Percentiles rank a stretch among this genome's conserved stretches.
Evolutionary conservation across 2,329 filamentous ascomycete genomes (phyloP).

Genomic region (Didymella keratinophila): DNA sequence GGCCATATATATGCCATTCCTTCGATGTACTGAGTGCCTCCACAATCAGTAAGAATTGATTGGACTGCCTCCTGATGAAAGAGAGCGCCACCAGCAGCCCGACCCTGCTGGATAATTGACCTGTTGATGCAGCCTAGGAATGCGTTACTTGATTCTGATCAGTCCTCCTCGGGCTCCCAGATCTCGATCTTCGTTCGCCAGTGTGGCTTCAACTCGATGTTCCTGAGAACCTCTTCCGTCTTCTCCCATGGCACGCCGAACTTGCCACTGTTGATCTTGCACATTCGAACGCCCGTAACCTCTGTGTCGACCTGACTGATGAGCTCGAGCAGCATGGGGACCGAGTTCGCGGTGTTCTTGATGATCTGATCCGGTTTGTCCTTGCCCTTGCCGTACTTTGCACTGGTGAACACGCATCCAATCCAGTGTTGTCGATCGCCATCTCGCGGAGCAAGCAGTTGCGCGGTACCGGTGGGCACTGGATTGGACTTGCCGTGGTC

Average conservation of each 20-base stretch:
- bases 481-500: constrained; percentile 33
- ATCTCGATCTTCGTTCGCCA: constrained; percentile 36
- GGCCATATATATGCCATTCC: too few species aligned
- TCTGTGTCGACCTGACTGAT: constrained; percentile 44
- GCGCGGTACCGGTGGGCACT: constrained; percentile 55
- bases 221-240: constrained; percentile 55
- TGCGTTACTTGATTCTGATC: too few species aligned
- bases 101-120: too few species aligned
- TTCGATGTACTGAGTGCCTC: too few species aligned
- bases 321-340: constrained; percentile 58
- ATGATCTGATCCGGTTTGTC: constrained; percentile 57
- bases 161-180: constrained; percentile 30
- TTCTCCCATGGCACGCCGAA: constrained; percentile 64
- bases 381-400: constrained; percentile 55
- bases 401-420: constrained; percentile 66
- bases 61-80: too few species aligned
- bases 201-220: constrained; percentile 33
- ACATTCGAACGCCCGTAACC: constrained; percentile 54
- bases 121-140: too few species aligned
- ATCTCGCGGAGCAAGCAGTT: constrained; percentile 62
- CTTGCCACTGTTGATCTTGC: constrained; percentile 65
- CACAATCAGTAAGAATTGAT: too few species aligned
- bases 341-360: constrained; percentile 57
- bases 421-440: constrained; percentile 59
- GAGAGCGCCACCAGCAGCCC: too few species aligned